Evolutionary conservation across 2,329 filamentous ascomycete species (phyloP).

Genomic region (Knoxdaviesia proteae): DNA sequence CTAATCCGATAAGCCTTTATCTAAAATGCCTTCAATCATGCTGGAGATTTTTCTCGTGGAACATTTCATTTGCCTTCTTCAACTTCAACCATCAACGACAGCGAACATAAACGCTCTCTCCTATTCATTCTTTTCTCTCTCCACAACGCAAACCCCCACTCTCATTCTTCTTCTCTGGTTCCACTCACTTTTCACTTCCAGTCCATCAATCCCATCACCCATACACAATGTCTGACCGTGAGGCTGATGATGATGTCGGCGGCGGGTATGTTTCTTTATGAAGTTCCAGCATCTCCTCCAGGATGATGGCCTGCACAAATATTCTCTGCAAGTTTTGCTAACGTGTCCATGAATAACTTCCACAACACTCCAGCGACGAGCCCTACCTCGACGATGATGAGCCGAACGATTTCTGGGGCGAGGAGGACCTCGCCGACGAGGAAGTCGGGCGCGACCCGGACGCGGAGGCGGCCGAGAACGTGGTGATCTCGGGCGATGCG

Average conservation of each 20-base stretch:
- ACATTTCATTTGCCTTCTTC: background rate
- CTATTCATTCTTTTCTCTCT: constrained; percentile 2
- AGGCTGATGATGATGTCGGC: constrained; percentile 40
- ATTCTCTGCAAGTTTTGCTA: constrained; percentile 3
- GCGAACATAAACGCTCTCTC: background rate
- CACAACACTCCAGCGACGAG: constrained; percentile 32
- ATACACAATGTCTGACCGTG: constrained; percentile 49
- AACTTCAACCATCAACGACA: constrained; percentile 1
- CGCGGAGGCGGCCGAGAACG: constrained; percentile 33
- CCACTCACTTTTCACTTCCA: background rate
- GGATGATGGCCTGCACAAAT: background rate
- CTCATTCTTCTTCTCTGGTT: background rate
- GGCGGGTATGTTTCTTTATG: constrained; percentile 26
- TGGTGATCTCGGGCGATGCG: constrained; percentile 41
- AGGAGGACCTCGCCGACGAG: constrained; percentile 30
- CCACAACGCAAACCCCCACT: background rate
- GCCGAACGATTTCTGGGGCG: constrained; percentile 32
- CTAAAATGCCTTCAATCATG: too few relatives aligned
- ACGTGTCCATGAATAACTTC: constrained; percentile 4
- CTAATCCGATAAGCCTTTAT: constrained; percentile 3
- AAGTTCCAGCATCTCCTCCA: background rate
- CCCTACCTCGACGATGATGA: constrained; percentile 55
- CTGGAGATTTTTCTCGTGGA: background rate
- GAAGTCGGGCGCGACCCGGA: constrained; percentile 32
- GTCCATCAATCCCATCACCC: background rate